Evolutionary conservation across 1,139 yeast species (phyloP).

Genomic region (Candida anutae): DNA sequence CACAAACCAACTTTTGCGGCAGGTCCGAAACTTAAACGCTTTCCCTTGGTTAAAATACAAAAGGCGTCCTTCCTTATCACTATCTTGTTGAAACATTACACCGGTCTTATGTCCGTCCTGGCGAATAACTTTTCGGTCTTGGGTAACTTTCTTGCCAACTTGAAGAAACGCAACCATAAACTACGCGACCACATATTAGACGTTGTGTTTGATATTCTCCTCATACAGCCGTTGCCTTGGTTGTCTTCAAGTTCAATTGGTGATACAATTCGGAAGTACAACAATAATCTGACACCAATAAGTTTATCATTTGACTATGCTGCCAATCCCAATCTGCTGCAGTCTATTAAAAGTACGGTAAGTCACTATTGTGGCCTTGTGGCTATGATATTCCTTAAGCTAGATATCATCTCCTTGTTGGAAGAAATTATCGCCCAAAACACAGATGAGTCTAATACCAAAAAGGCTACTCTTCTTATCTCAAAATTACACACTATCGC

Average conservation of each 20-base stretch:
- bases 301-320: slow-evolving; percentile 1
- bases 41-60: slow-evolving; percentile 37
- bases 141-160: slow-evolving; percentile 51
- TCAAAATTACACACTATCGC: slow-evolving; percentile 57
- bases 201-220: slow-evolving; percentile 58
- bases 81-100: slow-evolving; percentile 60
- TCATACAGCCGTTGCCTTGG: slow-evolving; percentile 60
- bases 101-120: slow-evolving; percentile 67
- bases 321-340: slow-evolving; percentile 1
- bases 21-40: no score
- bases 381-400: slow-evolving; percentile 44
- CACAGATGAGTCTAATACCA: slow-evolving; percentile 34
- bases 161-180: slow-evolving; percentile 47
- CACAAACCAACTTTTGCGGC: slow-evolving; percentile 2
- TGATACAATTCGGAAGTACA: slow-evolving; percentile 15
- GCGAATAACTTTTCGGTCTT: slow-evolving; percentile 52
- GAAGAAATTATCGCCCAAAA: slow-evolving; percentile 40
- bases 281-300: neutral
- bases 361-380: slow-evolving; percentile 62
- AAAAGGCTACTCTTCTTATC: slow-evolving; percentile 57
- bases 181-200: slow-evolving; percentile 64
- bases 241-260: slow-evolving; percentile 29
- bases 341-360: slow-evolving; percentile 16
- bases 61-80: slow-evolving; percentile 57
- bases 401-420: slow-evolving; percentile 49